Evolutionary conservation across 257 asterid genomes (phyloP).

Genomic region (Mitragyna speciosa): DNA sequence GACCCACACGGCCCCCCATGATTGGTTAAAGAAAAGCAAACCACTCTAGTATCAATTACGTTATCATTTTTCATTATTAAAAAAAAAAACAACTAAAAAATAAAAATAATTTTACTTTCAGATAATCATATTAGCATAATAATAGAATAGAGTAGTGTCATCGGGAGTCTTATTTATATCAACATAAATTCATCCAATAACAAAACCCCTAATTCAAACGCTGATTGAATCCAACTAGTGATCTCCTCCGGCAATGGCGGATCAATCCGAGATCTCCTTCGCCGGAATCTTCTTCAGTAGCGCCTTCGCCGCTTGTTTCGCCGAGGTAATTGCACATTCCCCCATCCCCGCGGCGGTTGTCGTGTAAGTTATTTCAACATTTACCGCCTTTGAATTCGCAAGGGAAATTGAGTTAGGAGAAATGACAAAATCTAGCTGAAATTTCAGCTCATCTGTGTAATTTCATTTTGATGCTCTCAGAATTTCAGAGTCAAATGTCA

Average conservation of each 20-base stretch:
- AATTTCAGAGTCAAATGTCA: too few species aligned
- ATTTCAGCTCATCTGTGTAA: too few species aligned
- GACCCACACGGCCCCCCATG: neutral
- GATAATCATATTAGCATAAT: too few species aligned
- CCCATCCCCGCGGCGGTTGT: too few species aligned
- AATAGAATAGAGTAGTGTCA: too few species aligned
- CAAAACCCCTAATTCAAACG: neutral
- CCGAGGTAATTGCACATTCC: constrained; percentile 55
- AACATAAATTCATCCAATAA: too few species aligned
- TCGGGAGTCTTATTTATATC: too few species aligned
- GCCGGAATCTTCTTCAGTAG: constrained; percentile 67
- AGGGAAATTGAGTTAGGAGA: too few species aligned
- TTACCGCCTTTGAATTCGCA: neutral
- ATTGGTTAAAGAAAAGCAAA: neutral
- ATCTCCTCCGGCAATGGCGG: constrained; percentile 60
- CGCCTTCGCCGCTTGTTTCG: constrained; percentile 87
- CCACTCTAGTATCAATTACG: neutral
- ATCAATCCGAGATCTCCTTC: constrained; percentile 66
- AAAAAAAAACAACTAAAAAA: neutral
- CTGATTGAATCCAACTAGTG: neutral
- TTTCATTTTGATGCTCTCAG: too few species aligned
- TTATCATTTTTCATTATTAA: neutral
- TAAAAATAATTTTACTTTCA: too few species aligned
- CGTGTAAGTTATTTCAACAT: neutral
- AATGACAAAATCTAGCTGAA: too few species aligned